phyloP scores from a whole-genome alignment of 208 protist genomes.

The Acanthamoeba triangularis region DNA sequence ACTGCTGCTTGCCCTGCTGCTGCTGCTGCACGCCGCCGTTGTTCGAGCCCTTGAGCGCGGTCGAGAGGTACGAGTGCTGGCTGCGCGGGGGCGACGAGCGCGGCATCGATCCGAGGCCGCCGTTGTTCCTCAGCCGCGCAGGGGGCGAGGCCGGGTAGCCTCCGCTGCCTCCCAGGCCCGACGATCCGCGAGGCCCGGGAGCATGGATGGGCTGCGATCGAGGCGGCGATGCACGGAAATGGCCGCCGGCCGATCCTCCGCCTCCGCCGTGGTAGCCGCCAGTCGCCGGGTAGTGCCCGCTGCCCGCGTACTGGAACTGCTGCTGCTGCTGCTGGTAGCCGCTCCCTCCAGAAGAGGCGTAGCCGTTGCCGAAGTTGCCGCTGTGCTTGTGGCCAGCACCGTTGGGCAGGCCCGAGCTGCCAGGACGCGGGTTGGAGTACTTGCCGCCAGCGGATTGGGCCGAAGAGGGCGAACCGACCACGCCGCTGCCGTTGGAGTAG shows the following conservation, averaged over 20 bases:
- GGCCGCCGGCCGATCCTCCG: background rate
- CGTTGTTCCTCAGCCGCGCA: constrained; percentile 33
- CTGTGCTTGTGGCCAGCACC: constrained; percentile 47
- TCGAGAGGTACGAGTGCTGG: constrained; percentile 51
- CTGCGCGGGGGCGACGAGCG: constrained; percentile 51
- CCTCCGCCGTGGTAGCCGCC: background rate
- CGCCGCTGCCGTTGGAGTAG: background rate
- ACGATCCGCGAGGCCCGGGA: constrained; percentile 10
- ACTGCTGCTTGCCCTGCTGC: background rate
- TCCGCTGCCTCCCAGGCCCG: constrained; percentile 37
- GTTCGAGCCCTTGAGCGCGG: background rate
- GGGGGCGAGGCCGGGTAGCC: constrained; percentile 59
- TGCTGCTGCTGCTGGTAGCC: background rate
- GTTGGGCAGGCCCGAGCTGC: constrained; percentile 38
- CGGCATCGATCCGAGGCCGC: constrained; percentile 64
- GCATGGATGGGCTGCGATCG: constrained; percentile 61
- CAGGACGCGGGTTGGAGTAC: constrained; percentile 18
- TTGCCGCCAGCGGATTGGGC: background rate
- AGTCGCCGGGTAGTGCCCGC: background rate
- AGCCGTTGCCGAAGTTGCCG: background rate
- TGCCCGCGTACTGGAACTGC: constrained; percentile 26
- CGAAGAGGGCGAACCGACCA: background rate
- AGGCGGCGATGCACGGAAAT: background rate
- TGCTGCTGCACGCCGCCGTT: background rate
- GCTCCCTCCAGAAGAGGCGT: background rate